These are phyloP conservation scores for Coemansia guatemalensis DNA, from an alignment of 192 early-diverging fungal genomes.

Conservation along the genomic window DNA sequence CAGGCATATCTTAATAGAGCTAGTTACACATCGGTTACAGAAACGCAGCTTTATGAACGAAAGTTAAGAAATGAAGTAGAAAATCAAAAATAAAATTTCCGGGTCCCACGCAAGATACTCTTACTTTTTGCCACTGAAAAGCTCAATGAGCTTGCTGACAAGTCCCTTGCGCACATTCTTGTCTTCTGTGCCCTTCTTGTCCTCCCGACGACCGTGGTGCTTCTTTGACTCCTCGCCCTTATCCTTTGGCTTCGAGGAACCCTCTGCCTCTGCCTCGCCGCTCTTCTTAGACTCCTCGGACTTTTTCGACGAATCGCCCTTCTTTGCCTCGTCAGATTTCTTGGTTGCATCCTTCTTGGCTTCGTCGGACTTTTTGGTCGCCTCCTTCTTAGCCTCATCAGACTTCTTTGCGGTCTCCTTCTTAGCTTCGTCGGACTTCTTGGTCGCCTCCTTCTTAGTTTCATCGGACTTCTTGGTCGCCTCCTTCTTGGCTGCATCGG, in stretches of 20 bases:
- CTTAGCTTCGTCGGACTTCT: slow-evolving; percentile 15
- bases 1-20: slow-evolving; percentile 29
- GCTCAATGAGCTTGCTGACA: slow-evolving; percentile 49
- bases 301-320: background rate
- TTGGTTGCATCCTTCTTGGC: slow-evolving; percentile 11
- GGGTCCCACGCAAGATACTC: background rate
- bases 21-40: background rate
- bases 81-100: background rate
- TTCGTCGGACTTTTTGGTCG: slow-evolving; percentile 10
- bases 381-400: slow-evolving; percentile 1
- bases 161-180: slow-evolving; percentile 49
- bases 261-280: background rate
- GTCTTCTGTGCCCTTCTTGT: slow-evolving; percentile 29
- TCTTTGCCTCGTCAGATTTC: slow-evolving; percentile 13
- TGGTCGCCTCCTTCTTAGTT: slow-evolving; percentile 9
- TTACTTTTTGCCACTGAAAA: slow-evolving; percentile 50
- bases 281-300: slow-evolving; percentile 2
- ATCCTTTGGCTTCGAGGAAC: slow-evolving; percentile 9
- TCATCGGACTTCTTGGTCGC: slow-evolving; percentile 3
- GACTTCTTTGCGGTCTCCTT: slow-evolving; percentile 1
- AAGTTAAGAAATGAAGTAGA: slow-evolving; percentile 2
- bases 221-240: slow-evolving; percentile 26
- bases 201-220: slow-evolving; percentile 39
- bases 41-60: background rate
- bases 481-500: slow-evolving; percentile 5